Conservation (phyloP, 2,329 filamentous ascomycete species). For the Ophiocordyceps sinensis region DNA sequence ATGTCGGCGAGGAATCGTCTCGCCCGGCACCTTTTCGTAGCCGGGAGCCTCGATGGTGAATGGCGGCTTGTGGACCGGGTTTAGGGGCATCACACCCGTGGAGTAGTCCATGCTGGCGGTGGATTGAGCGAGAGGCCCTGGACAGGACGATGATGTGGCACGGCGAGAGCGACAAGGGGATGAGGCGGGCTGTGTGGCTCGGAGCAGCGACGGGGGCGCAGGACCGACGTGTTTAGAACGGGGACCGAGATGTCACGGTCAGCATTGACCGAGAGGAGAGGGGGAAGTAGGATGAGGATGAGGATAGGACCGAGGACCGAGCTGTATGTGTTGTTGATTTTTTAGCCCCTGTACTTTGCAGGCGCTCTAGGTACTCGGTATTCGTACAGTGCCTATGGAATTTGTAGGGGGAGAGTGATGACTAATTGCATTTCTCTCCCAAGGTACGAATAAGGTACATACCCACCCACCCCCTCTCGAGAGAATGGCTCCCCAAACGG, state of each 20-base stretch:
- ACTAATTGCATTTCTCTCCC: too few relatives aligned
- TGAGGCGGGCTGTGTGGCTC: neutral
- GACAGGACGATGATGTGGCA: neutral
- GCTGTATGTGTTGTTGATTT: too few relatives aligned
- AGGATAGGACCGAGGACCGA: neutral
- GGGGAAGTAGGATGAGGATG: neutral
- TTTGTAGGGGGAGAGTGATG: too few relatives aligned
- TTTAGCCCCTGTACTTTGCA: too few relatives aligned
- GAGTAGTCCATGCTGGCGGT: conserved; percentile 17
- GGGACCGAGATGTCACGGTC: neutral
- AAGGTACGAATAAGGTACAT: too few relatives aligned
- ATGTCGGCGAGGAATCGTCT: conserved; percentile 73
- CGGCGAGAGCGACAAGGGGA: neutral
- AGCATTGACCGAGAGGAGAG: neutral
- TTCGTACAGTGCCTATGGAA: too few relatives aligned
- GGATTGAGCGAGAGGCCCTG: neutral
- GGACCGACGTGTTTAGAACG: neutral
- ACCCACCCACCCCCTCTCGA: too few relatives aligned
- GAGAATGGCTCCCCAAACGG: too few relatives aligned
- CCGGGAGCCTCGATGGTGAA: conserved; percentile 62
- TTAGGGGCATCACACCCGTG: conserved; percentile 33
- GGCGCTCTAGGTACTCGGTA: too few relatives aligned
- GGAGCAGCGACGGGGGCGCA: neutral
- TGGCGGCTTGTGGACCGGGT: conserved; percentile 53
- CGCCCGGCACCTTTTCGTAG: conserved; percentile 55